A percentile compares a stretch with the other conserved stretches of the same genome.
Evolutionary conservation across 2,329 filamentous ascomycete genomes (phyloP).

Genomic region (Graphilbum ipis-grandicollis): DNA sequence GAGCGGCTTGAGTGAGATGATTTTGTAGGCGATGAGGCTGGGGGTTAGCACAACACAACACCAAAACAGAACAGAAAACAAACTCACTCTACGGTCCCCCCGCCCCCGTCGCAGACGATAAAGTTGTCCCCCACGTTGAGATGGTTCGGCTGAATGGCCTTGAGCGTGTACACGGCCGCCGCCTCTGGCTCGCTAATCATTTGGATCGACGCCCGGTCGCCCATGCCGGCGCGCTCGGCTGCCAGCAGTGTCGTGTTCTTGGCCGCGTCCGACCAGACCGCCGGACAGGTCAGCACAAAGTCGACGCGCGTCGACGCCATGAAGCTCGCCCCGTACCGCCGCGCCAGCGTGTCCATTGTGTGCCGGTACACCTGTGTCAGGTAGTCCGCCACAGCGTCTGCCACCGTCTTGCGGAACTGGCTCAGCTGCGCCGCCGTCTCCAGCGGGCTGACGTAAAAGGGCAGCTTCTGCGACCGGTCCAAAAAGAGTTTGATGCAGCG

Average conservation of each 20-base stretch:
- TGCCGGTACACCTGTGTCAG: slow-evolving; percentile 59
- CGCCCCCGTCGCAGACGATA: slow-evolving; percentile 44
- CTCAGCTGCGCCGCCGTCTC: slow-evolving; percentile 65
- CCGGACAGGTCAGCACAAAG: slow-evolving; percentile 66
- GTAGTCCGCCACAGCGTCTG: slow-evolving; percentile 67
- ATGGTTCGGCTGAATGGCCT: slow-evolving; percentile 61
- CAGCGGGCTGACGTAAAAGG: slow-evolving; percentile 61
- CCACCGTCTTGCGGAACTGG: slow-evolving; percentile 57
- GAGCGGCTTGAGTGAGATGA: slow-evolving; percentile 54
- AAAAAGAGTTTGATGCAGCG: slow-evolving; percentile 76
- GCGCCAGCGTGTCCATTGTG: slow-evolving; percentile 60
- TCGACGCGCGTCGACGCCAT: slow-evolving; percentile 61
- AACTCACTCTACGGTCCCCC: slow-evolving; percentile 49
- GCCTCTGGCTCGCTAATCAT: slow-evolving; percentile 72
- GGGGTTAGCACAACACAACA: background rate
- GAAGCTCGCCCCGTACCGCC: slow-evolving; percentile 61
- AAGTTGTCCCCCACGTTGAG: slow-evolving; percentile 51
- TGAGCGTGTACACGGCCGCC: slow-evolving; percentile 63
- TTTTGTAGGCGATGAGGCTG: slow-evolving; percentile 63
- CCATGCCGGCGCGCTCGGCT: slow-evolving; percentile 65
- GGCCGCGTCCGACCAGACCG: slow-evolving; percentile 73
- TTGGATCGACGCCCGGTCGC: slow-evolving; percentile 49
- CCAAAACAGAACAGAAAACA: background rate
- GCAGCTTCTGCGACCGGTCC: slow-evolving; percentile 63
- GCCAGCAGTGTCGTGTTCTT: slow-evolving; percentile 69